Percentiles rank a stretch among this genome's conserved stretches.
These are phyloP conservation scores for Cladosporium sp. DNA, from an alignment of 2,329 filamentous ascomycete genomes.

Conservation along the genomic window DNA sequence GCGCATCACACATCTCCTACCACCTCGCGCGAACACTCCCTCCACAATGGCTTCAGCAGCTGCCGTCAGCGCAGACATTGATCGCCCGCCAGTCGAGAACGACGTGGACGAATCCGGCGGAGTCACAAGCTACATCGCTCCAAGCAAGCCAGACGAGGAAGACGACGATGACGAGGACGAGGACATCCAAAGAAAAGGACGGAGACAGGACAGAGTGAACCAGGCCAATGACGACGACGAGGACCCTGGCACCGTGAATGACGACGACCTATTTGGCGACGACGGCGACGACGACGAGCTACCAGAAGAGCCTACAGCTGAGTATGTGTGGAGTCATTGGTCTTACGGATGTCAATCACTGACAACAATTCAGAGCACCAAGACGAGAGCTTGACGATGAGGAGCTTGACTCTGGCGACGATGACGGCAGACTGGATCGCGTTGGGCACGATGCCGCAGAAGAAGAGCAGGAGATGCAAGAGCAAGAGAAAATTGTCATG, in stretches of 20 bases:
- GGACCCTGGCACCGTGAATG: constrained; percentile 32
- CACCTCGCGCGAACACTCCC: neutral
- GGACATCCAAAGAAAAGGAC: constrained; percentile 24
- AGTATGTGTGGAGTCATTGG: neutral
- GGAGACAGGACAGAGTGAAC: constrained; percentile 22
- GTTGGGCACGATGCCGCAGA: constrained; percentile 52
- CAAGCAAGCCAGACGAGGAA: constrained; percentile 22
- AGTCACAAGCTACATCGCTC: constrained; percentile 36
- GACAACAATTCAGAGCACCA: constrained; percentile 10
- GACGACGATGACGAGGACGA: constrained; percentile 27
- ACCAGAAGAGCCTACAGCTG: constrained; percentile 21
- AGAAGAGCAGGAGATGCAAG: constrained; percentile 45
- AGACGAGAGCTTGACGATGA: constrained; percentile 60
- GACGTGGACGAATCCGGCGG: constrained; percentile 34
- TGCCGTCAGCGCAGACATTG: constrained; percentile 34
- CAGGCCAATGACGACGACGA: constrained; percentile 22
- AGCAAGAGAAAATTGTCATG: constrained; percentile 58
- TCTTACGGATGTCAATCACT: neutral
- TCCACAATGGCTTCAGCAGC: constrained; percentile 40
- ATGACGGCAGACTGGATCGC: constrained; percentile 64
- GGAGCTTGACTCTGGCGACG: constrained; percentile 63
- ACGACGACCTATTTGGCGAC: constrained; percentile 50
- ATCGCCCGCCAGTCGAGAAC: constrained; percentile 27
- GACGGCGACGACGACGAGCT: constrained; percentile 31
- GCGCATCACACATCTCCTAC: neutral